These are phyloP conservation scores for Calonectria honghensis DNA, from an alignment of 2,329 filamentous ascomycete species.

Conservation along the genomic window DNA sequence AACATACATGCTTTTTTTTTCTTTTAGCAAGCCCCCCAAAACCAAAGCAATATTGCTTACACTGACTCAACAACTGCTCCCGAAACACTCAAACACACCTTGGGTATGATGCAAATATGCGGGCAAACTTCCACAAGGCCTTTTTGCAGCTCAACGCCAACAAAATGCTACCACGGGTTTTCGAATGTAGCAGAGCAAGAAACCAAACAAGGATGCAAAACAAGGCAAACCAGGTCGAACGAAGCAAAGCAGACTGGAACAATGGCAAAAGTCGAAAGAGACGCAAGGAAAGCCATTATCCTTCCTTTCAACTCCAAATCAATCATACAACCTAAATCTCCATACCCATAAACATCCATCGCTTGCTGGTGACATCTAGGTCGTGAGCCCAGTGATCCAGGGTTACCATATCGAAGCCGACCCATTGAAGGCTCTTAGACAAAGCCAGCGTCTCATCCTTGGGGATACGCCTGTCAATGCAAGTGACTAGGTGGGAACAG, in stretches of 20 bases:
- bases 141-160: constrained; percentile 48
- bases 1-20: constrained; percentile 22
- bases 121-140: constrained; percentile 39
- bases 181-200: constrained; percentile 41
- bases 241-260: constrained; percentile 41
- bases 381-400: constrained; percentile 83
- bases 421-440: constrained; percentile 92
- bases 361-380: constrained; percentile 80
- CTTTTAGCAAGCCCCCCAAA: constrained; percentile 22
- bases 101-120: constrained; percentile 42
- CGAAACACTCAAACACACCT: constrained; percentile 46
- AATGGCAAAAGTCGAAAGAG: constrained; percentile 43
- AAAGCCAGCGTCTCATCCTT: constrained; percentile 78
- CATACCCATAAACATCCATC: constrained; percentile 93
- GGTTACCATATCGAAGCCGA: constrained; percentile 89
- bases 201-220: constrained; percentile 47
- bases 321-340: constrained; percentile 81
- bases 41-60: constrained; percentile 7
- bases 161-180: constrained; percentile 45
- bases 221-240: constrained; percentile 47
- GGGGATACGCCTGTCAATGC: constrained; percentile 83
- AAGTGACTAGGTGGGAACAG: constrained; percentile 86
- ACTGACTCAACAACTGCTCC: constrained; percentile 37
- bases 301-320: constrained; percentile 48
- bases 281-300: constrained; percentile 15